These are phyloP conservation scores for Trichoderma sp. DNA, from an alignment of 2,329 filamentous ascomycete species.

Conservation along the genomic window DNA sequence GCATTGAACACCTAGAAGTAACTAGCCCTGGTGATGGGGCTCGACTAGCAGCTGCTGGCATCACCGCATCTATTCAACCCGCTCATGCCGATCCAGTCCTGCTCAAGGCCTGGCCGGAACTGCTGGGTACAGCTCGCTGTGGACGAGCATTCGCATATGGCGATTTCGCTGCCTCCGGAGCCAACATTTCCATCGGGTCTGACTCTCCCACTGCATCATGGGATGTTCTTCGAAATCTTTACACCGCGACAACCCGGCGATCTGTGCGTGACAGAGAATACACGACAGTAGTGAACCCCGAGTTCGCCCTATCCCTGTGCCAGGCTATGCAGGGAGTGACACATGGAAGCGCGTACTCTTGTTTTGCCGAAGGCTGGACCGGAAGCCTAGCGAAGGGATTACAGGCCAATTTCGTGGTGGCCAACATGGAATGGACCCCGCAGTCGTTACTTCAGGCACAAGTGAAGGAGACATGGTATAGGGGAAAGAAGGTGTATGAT, in stretches of 20 bases:
- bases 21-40: constrained; percentile 6
- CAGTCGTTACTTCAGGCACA: background rate
- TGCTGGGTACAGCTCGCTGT: constrained; percentile 2
- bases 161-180: constrained; percentile 4
- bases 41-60: constrained; percentile 1
- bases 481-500: constrained; percentile 5
- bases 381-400: background rate
- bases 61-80: constrained; percentile 11
- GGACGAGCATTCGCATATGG: constrained; percentile 5
- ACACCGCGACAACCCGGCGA: constrained; percentile 10
- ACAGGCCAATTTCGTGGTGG: background rate
- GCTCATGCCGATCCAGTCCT: constrained; percentile 12
- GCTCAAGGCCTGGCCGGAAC: constrained; percentile 9
- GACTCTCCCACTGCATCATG: constrained; percentile 9
- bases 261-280: background rate
- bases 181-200: constrained; percentile 1
- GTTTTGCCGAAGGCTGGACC: constrained; percentile 10
- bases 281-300: background rate
- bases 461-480: constrained; percentile 5
- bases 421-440: constrained; percentile 8
- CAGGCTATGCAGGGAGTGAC: constrained; percentile 9
- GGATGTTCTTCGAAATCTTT: constrained; percentile 9
- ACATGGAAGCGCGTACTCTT: constrained; percentile 7
- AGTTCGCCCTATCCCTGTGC: constrained; percentile 8
- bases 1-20: constrained; percentile 11